A percentile compares a stretch with the other conserved stretches of the same genome.
Conservation (phyloP, 306 rosid genomes). For the Parietaria judaica region DNA sequence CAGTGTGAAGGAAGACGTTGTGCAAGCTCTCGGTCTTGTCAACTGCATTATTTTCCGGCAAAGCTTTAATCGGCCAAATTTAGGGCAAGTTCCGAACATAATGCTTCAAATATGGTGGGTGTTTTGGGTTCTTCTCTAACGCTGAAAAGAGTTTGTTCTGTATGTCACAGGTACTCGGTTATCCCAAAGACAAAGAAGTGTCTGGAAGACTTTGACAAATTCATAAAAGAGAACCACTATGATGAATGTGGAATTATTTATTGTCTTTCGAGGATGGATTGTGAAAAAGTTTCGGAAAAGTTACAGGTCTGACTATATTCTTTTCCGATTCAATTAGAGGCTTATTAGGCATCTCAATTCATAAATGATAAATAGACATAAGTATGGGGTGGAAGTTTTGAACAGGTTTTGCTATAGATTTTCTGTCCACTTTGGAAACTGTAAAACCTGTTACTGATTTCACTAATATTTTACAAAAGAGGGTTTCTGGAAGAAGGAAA, state of each 20-base stretch:
- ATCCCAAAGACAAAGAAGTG: conserved; percentile 86
- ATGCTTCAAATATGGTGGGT: conserved; percentile 13
- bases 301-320: conserved; percentile 59
- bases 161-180: conserved; percentile 68
- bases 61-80: conserved; percentile 98
- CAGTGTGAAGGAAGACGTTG: conserved; percentile 98
- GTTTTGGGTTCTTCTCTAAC: not conserved
- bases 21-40: conserved; percentile 92
- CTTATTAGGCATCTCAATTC: not conserved
- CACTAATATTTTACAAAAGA: too few species aligned
- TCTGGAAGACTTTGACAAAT: conserved; percentile 82
- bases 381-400: too few species aligned
- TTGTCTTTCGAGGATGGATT: conserved; percentile 98
- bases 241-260: conserved; percentile 96
- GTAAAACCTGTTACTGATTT: too few species aligned
- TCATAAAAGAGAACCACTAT: conserved; percentile 69
- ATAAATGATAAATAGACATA: too few species aligned
- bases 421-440: too few species aligned
- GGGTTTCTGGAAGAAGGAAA: too few species aligned
- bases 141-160: conserved; percentile 12
- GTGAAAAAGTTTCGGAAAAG: conserved; percentile 91
- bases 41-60: conserved; percentile 91
- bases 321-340: conserved; percentile 4
- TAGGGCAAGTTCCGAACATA: conserved; percentile 40
- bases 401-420: too few species aligned